Evolutionary conservation across 345 rosid species (phyloP).

Genomic region (Brassica rapa): DNA sequence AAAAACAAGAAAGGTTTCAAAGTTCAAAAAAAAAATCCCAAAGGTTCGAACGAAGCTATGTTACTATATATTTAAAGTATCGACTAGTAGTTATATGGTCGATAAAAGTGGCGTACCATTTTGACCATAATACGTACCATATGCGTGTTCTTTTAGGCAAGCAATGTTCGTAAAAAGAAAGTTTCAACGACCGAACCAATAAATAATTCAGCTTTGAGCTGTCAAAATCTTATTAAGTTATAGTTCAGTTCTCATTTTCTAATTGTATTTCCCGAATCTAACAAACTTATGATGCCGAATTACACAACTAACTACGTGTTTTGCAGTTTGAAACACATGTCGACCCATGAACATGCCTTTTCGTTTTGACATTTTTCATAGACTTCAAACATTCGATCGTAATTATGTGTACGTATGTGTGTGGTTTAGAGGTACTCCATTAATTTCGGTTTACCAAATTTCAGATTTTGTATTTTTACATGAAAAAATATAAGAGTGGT

Average conservation of each 20-base stretch:
- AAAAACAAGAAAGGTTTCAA: no score
- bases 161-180: slow-evolving; percentile 15
- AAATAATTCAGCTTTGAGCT: slow-evolving; percentile 5
- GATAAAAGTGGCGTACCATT: slow-evolving; percentile 13
- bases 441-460: background rate
- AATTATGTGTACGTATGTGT: background rate
- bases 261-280: slow-evolving; percentile 29
- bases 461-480: background rate
- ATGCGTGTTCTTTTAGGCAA: slow-evolving; percentile 21
- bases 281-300: slow-evolving; percentile 22
- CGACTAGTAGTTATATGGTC: slow-evolving; percentile 5
- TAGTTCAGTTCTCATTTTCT: slow-evolving; percentile 15
- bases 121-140: slow-evolving; percentile 4
- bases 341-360: background rate
- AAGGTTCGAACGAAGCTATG: no score
- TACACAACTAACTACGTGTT: slow-evolving; percentile 25
- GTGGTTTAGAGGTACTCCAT: background rate
- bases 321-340: slow-evolving; percentile 29
- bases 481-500: background rate
- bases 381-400: background rate
- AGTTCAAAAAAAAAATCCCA: no score
- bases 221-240: slow-evolving; percentile 9
- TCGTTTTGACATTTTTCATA: background rate
- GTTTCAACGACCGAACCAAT: slow-evolving; percentile 14
- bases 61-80: no score